phyloP scores from a whole-genome alignment of 331 rosid genomes.

The Stylosanthes scabra region DNA sequence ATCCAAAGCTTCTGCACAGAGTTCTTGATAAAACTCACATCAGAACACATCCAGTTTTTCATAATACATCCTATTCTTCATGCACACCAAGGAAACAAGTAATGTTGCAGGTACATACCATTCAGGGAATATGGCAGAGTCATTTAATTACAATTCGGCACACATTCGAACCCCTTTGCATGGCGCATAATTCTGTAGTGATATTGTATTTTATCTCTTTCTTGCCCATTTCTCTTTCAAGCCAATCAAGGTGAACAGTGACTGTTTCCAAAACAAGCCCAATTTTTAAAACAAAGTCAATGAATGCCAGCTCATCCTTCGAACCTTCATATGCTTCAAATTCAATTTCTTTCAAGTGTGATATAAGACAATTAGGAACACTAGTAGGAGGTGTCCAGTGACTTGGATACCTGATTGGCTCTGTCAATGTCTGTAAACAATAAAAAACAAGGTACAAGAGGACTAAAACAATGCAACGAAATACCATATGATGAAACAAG shows the following conservation, averaged over 20 bases:
- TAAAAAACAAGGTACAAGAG: not conserved
- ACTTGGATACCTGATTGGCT: not conserved
- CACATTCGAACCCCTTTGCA: not conserved
- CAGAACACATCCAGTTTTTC: not conserved
- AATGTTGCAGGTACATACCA: not conserved
- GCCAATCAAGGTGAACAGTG: not conserved
- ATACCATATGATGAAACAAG: not conserved
- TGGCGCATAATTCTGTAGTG: not conserved
- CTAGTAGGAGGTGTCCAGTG: not conserved
- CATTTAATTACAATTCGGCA: not conserved
- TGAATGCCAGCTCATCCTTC: not conserved
- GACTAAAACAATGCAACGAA: not conserved
- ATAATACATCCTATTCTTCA: too few relatives aligned
- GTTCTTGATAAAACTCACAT: not conserved
- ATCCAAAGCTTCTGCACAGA: not conserved
- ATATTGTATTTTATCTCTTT: not conserved
- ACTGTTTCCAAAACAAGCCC: conserved; percentile 11
- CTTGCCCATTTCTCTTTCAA: too few relatives aligned
- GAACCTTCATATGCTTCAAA: not conserved
- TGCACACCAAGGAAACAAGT: not conserved
- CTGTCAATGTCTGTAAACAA: not conserved
- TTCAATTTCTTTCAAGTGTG: not conserved
- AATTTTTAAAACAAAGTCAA: not conserved
- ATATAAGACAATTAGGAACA: conserved; percentile 4
- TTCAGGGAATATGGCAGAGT: not conserved